Evolutionary conservation across 768 basidiomycete genomes (phyloP).

Genomic region (Daedaleopsis sinensis): DNA sequence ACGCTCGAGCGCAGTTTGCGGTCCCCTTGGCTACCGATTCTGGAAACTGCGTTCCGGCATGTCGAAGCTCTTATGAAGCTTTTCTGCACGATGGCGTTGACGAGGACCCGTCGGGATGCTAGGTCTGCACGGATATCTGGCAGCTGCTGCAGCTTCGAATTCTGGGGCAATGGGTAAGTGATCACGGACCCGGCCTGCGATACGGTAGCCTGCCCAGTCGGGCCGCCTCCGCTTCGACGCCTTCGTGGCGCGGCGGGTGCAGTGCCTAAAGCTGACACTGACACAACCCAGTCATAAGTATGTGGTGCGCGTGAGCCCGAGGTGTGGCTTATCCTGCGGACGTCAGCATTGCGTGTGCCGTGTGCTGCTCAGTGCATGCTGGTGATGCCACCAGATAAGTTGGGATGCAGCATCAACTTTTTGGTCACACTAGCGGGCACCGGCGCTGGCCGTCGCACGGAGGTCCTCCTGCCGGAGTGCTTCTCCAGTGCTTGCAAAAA

Average conservation of each 20-base stretch:
- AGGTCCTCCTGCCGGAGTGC: not conserved
- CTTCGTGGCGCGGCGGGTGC: not conserved
- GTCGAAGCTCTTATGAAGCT: not conserved
- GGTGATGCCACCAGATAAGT: not conserved
- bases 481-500: not conserved
- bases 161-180: not conserved
- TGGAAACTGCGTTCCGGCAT: not conserved
- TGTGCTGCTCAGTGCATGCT: not conserved
- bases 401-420: not conserved
- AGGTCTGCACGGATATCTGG: not conserved
- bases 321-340: not conserved
- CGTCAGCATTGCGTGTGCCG: not conserved
- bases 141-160: too few species aligned
- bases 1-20: not conserved
- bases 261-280: not conserved
- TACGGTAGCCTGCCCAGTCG: not conserved
- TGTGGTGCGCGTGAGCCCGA: not conserved
- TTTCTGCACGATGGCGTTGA: not conserved
- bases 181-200: not conserved
- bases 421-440: too few species aligned
- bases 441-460: not conserved
- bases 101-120: not conserved
- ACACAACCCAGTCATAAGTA: not conserved
- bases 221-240: not conserved
- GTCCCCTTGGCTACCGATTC: slow-evolving; percentile 1